A percentile compares a stretch with the other conserved stretches of the same genome.
phyloP scores from a whole-genome alignment of 345 rosid species.

The Ceriops tagal region DNA sequence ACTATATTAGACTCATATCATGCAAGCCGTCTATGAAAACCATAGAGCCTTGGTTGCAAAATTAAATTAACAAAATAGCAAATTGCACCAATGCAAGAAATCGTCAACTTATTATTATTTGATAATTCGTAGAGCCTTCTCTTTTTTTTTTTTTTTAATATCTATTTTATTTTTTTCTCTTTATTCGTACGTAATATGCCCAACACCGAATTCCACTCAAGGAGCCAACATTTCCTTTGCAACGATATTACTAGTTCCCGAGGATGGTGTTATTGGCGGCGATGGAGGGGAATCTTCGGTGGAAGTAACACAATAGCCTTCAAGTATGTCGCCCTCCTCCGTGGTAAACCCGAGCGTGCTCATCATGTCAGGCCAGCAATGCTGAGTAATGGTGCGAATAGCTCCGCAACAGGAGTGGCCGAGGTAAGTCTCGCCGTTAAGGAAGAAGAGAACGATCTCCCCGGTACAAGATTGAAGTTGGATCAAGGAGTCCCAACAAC shows the following conservation, averaged over 20 bases:
- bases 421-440: slow-evolving; percentile 66
- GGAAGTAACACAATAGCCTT: slow-evolving; percentile 45
- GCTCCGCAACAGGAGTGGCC: slow-evolving; percentile 60
- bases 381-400: slow-evolving; percentile 37
- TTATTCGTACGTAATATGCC: no score
- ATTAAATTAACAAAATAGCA: no score
- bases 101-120: no score
- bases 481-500: slow-evolving; percentile 64
- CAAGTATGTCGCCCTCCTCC: slow-evolving; percentile 55
- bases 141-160: no score
- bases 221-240: not conserved
- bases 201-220: no score
- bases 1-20: no score
- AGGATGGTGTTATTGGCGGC: not conserved
- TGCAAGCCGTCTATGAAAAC: no score
- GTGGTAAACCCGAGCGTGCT: slow-evolving; percentile 54
- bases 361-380: slow-evolving; percentile 60
- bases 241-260: not conserved
- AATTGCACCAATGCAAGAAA: no score
- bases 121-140: no score
- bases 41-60: no score
- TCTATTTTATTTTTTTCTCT: no score
- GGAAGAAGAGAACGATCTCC: slow-evolving; percentile 56
- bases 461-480: slow-evolving; percentile 68
- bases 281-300: not conserved